Percentiles rank a stretch among this genome's conserved stretches.
phyloP scores from a whole-genome alignment of 257 asterid species.

The Forsythia viridissima region DNA sequence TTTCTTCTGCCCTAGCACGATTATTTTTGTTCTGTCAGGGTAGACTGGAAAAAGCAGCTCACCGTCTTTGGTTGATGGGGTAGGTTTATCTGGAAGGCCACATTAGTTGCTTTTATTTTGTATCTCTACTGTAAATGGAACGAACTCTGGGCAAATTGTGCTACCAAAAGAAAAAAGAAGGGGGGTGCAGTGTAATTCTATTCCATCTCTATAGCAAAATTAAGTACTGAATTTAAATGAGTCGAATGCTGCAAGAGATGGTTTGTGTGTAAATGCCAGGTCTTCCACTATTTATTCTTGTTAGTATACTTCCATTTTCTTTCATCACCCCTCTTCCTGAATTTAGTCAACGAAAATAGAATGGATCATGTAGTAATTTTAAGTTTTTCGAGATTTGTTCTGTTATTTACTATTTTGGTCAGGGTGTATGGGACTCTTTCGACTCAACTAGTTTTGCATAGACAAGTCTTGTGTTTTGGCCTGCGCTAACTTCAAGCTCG shows the following conservation, averaged over 20 bases:
- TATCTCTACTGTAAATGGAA: not conserved
- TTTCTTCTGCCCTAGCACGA: conserved; percentile 9
- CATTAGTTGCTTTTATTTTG: not conserved
- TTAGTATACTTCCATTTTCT: not conserved
- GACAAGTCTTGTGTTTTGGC: not conserved
- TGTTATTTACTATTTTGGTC: not conserved
- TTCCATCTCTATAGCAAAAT: not conserved
- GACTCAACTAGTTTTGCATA: too few relatives aligned
- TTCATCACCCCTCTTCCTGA: not conserved
- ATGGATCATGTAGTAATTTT: not conserved
- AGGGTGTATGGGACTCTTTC: not conserved
- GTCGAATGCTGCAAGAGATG: not conserved
- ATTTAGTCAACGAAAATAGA: not conserved
- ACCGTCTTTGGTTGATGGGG: not conserved
- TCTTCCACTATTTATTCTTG: not conserved
- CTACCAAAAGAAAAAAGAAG: too few relatives aligned
- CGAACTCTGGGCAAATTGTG: too few relatives aligned
- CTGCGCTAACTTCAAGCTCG: too few relatives aligned
- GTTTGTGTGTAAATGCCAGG: not conserved
- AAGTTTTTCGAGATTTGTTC: not conserved
- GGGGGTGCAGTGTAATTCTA: not conserved
- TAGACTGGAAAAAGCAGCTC: not conserved
- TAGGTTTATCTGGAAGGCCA: not conserved
- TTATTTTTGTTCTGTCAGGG: conserved; percentile 14
- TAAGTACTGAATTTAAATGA: not conserved